These are phyloP conservation scores for Annulohypoxylon bovei DNA, from an alignment of 495 filamentous ascomycete species.

Conservation along the genomic window DNA sequence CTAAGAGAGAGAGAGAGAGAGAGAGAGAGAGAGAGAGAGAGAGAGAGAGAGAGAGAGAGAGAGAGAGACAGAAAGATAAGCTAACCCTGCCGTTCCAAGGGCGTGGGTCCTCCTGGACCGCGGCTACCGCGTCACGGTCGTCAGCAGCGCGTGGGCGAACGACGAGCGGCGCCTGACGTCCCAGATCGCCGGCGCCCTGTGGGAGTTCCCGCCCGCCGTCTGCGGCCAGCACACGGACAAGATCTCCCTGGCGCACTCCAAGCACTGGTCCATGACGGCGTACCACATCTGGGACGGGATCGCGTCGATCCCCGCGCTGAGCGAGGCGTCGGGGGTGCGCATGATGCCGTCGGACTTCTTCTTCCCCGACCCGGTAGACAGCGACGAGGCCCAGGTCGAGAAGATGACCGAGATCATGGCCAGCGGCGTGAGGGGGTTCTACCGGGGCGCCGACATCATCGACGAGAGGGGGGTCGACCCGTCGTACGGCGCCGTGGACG, in stretches of 20 bases:
- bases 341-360: conserved; percentile 56
- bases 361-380: conserved; percentile 50
- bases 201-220: conserved; percentile 60
- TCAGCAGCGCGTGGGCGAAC: conserved; percentile 58
- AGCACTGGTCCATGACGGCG: conserved; percentile 57
- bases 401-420: conserved; percentile 54
- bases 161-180: conserved; percentile 57
- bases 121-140: conserved; percentile 60
- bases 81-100: conserved; percentile 19
- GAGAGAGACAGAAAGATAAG: conserved; percentile 17
- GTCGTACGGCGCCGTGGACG: conserved; percentile 56
- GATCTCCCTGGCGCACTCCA: conserved; percentile 52
- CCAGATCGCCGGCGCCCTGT: conserved; percentile 62
- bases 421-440: conserved; percentile 52
- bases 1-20: background rate
- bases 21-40: background rate
- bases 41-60: background rate
- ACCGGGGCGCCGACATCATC: conserved; percentile 50
- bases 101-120: conserved; percentile 60
- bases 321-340: conserved; percentile 52
- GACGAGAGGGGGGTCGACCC: conserved; percentile 50
- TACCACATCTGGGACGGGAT: conserved; percentile 57
- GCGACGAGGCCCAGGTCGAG: conserved; percentile 44
- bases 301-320: conserved; percentile 46
- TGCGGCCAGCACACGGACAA: conserved; percentile 60